Evolutionary conservation across 352 stramenopile species (phyloP), one percentile per base, ranked within the genome.

Genomic region (Saprolegnia parasitica): DNA sequence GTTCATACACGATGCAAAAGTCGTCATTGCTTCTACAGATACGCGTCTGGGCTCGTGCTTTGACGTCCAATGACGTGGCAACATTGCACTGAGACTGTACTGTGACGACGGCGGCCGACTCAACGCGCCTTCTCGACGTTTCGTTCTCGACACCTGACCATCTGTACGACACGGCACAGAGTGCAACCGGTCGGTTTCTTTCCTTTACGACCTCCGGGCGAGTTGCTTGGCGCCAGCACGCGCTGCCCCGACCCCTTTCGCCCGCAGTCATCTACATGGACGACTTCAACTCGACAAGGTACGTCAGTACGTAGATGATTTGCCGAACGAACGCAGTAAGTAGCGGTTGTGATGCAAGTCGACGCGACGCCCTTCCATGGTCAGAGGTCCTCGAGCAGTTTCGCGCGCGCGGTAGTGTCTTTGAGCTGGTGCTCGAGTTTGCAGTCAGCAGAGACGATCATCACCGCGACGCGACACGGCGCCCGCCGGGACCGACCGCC

Each of bases 261-360:
- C 13, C 52, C 11, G 13, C 13, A 2, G 11, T 60, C 24, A 11
- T 60, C 4, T 60, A 42, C 9, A 18, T 60, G 24, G 52, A 4
- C 35, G 52, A 60, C 52, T 60, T 60, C 20, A 21, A 60, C 35
- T 42, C 52, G 24, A 60, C 11, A 2, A 60, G 52, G 52, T 60
- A 24, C 5, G 47, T 29, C n/a, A 29, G 47, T n/a, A 29, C 47
- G 5, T 55, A 5, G 29, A 35, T 5, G 5, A 35, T 35, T 5
- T 5, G 47, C 5, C 2, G 5, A 6, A 2, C 24, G n/a, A 6
- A 55, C 47, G 5, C 5, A 5, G n/a, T 55, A 2, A 55, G 5
- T 55, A 29, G 47, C 24, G 24, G 47, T 55, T 23, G 47, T 5
- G 24, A 49, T 3, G 42, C 42, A n/a, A 49, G 42, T 49, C 13